Conservation (phyloP, 345 rosid genomes). For the Nephelium lappaceum region DNA sequence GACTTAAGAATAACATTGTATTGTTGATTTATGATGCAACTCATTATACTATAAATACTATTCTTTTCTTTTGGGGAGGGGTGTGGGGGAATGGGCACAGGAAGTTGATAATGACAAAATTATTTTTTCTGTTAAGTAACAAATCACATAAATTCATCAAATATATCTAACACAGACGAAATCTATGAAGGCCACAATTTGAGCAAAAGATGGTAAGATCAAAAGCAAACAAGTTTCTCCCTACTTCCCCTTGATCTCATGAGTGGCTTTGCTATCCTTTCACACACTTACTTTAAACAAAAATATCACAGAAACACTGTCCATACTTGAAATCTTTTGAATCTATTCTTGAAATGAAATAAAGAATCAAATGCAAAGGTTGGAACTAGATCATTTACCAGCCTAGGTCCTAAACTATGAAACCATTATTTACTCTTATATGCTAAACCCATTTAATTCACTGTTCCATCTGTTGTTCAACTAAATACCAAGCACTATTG, state of each 20-base stretch:
- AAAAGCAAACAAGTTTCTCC: background rate
- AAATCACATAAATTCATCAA: background rate
- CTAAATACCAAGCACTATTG: background rate
- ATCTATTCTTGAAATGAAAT: background rate
- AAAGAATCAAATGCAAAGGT: background rate
- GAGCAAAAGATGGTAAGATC: background rate
- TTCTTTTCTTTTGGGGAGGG: too few relatives aligned
- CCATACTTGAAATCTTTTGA: background rate
- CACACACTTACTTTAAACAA: background rate
- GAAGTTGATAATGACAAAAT: too few relatives aligned
- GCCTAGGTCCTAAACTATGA: background rate
- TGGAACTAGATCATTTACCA: background rate
- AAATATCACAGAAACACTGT: background rate
- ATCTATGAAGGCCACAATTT: background rate
- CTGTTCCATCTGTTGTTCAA: background rate
- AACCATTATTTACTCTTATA: background rate
- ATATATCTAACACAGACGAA: background rate
- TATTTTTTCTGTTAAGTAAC: background rate
- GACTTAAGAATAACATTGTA: too few relatives aligned
- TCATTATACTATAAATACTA: background rate
- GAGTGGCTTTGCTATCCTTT: background rate
- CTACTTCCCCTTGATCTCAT: background rate
- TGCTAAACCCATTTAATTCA: background rate
- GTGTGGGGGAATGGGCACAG: too few relatives aligned
- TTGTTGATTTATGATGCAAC: too few relatives aligned